Conservation (phyloP, 1,139 yeast species). For the Meyerozyma guilliermondii region DNA sequence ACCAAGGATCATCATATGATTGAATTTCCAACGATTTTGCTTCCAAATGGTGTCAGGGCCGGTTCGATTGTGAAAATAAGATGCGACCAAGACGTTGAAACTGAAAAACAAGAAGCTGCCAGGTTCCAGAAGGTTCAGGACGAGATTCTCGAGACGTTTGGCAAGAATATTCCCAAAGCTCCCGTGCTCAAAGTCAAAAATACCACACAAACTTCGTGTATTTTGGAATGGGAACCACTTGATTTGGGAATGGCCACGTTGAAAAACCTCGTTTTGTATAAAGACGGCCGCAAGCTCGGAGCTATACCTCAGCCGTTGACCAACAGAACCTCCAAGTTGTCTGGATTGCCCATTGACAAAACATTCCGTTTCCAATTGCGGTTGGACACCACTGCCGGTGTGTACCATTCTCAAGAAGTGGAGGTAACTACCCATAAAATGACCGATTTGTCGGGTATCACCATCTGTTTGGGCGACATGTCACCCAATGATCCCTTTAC, state of each 20-base stretch:
- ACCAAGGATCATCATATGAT: constrained; percentile 93
- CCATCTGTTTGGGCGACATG: constrained; percentile 83
- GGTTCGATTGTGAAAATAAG: constrained; percentile 89
- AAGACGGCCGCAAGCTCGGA: constrained; percentile 76
- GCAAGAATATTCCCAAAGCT: constrained; percentile 62
- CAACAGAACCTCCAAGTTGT: constrained; percentile 78
- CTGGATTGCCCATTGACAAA: constrained; percentile 87
- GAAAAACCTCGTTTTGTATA: constrained; percentile 71
- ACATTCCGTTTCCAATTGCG: constrained; percentile 74
- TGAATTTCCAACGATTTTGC: constrained; percentile 88
- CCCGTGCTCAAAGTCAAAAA: constrained; percentile 74
- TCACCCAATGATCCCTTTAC: constrained; percentile 56
- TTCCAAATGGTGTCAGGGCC: constrained; percentile 87
- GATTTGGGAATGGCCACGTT: constrained; percentile 80
- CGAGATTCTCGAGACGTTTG: constrained; percentile 68
- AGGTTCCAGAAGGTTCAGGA: constrained; percentile 66
- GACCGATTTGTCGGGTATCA: constrained; percentile 93
- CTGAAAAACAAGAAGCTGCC: constrained; percentile 57
- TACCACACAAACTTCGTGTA: constrained; percentile 92
- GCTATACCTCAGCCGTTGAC: constrained; percentile 80
- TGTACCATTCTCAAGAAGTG: constrained; percentile 61
- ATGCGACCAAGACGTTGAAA: constrained; percentile 74
- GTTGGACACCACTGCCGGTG: constrained; percentile 87
- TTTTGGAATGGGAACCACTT: constrained; percentile 87
- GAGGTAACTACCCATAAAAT: constrained; percentile 85